Conservation (phyloP, 1,284 basidiomycete species). For the Paramarasmius palmivorus region DNA sequence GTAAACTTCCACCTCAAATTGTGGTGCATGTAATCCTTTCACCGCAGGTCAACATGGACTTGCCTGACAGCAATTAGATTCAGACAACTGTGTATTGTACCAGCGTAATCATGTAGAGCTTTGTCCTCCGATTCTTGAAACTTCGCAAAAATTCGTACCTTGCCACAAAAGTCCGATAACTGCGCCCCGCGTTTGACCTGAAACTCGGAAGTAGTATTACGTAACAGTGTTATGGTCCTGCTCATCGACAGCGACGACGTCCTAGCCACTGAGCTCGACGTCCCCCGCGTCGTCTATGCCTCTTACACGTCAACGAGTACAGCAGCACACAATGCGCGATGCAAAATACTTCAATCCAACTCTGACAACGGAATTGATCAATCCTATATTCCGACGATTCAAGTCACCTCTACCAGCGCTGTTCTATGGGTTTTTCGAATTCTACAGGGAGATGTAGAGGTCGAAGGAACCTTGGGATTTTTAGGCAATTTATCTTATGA, state of each 20-base stretch:
- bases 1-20: no score
- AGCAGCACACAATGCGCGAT: not conserved
- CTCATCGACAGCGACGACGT: conserved; percentile 1
- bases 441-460: not conserved
- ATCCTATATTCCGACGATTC: not conserved
- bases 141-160: no score
- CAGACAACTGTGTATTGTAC: no score
- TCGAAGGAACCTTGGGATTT: not conserved
- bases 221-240: conserved; percentile 1
- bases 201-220: not conserved
- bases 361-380: not conserved
- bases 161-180: no score
- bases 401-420: conserved; percentile 1
- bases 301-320: conserved; percentile 1
- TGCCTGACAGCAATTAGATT: no score
- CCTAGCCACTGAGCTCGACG: conserved; percentile 13
- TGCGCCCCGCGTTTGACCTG: no score
- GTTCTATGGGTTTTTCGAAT: not conserved
- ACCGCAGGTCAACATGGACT: no score
- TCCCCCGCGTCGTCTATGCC: not conserved
- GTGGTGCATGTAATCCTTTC: no score
- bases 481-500: not conserved
- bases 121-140: no score
- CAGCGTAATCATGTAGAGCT: no score
- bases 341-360: not conserved